Conservation (phyloP, 306 rosid species). For the Glycine soja region DNA sequence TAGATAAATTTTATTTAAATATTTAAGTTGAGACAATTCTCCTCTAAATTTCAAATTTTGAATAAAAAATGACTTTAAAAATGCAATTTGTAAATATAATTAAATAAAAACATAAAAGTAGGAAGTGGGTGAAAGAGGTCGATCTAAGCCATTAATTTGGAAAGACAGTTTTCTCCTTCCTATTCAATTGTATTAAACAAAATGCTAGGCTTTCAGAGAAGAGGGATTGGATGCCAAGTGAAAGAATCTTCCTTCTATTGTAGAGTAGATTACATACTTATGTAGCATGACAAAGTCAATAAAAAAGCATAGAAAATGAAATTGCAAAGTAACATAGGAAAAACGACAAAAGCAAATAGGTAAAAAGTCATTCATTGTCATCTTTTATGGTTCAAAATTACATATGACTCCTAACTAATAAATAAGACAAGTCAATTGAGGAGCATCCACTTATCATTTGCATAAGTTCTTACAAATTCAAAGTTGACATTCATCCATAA, state of each 20-base stretch:
- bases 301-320: not conserved
- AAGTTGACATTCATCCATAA: not conserved
- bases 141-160: slow-evolving; percentile 2
- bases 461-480: slow-evolving; percentile 1
- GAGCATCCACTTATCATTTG: slow-evolving; percentile 3
- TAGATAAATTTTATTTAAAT: not conserved
- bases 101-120: slow-evolving; percentile 1
- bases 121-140: not conserved
- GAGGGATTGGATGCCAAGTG: slow-evolving; percentile 5
- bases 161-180: not conserved
- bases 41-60: not conserved
- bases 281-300: slow-evolving; percentile 4
- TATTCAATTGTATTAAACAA: slow-evolving; percentile 7
- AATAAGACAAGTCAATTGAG: slow-evolving; percentile 9
- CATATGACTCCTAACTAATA: no score
- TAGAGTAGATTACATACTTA: not conserved
- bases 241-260: not conserved
- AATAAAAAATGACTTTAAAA: not conserved
- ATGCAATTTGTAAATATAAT: not conserved
- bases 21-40: not conserved
- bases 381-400: slow-evolving; percentile 2
- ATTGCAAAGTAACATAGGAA: slow-evolving; percentile 2
- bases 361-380: no score
- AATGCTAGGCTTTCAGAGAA: slow-evolving; percentile 11
- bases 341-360: not conserved